Evolutionary conservation across 2,329 filamentous ascomycete genomes (phyloP).

Genomic region (Davidsoniella virescens): DNA sequence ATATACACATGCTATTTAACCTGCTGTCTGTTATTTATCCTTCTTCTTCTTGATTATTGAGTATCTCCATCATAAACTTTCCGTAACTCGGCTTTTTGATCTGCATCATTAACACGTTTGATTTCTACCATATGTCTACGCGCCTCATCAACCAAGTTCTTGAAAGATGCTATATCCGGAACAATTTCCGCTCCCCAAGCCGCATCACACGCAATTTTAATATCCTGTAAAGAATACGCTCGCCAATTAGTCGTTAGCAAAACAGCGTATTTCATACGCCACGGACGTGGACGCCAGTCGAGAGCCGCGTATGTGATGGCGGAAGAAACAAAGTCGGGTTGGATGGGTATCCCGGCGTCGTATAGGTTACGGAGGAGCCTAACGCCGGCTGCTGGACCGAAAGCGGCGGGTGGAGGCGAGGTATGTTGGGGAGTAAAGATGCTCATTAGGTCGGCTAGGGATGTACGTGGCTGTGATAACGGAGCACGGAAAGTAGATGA

Average conservation of each 20-base stretch:
- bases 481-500: conserved; percentile 7
- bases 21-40: not conserved
- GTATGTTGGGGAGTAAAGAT: not conserved
- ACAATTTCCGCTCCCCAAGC: conserved; percentile 11
- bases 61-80: not conserved
- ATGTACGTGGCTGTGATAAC: not conserved
- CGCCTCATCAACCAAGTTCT: conserved; percentile 1
- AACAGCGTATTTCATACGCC: conserved; percentile 2
- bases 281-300: conserved; percentile 11
- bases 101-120: not conserved
- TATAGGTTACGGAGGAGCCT: conserved; percentile 6
- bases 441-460: not conserved
- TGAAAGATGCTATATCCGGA: conserved; percentile 2
- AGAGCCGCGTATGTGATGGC: conserved; percentile 9
- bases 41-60: not conserved
- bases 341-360: conserved; percentile 4
- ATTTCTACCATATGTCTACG: conserved; percentile 2
- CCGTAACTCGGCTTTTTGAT: not conserved
- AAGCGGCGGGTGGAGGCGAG: conserved; percentile 1
- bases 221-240: conserved; percentile 4
- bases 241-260: conserved; percentile 8
- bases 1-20: not conserved
- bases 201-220: conserved; percentile 10
- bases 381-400: conserved; percentile 10
- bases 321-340: not conserved